Percentiles rank a stretch among this genome's conserved stretches.
phyloP scores from a whole-genome alignment of 2,329 filamentous ascomycete species.

The Coleophoma crateriformis region DNA sequence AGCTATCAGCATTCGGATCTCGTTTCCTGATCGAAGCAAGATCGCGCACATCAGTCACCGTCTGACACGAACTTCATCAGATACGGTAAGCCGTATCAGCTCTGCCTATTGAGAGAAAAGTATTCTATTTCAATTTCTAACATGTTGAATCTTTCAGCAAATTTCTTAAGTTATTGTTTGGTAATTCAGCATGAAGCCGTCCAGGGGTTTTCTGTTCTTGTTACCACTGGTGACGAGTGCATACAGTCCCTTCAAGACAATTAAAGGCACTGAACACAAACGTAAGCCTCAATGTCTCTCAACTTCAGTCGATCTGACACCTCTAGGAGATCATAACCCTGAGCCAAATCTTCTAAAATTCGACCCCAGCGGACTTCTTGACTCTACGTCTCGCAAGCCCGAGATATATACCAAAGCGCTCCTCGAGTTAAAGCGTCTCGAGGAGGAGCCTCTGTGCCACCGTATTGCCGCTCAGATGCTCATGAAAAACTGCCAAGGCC shows the following conservation, averaged over 20 bases:
- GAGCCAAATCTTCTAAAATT: neutral
- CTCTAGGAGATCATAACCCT: too few species aligned
- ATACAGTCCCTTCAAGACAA: constrained; percentile 1
- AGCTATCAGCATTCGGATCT: too few species aligned
- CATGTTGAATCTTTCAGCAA: too few species aligned
- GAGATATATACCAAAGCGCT: constrained; percentile 26
- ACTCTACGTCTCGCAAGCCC: constrained; percentile 10
- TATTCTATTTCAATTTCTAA: too few species aligned
- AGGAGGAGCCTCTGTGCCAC: constrained; percentile 26
- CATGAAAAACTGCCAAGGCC: constrained; percentile 25
- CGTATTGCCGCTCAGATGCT: constrained; percentile 25
- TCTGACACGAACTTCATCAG: too few species aligned
- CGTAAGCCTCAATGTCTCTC: neutral
- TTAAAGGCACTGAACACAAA: neutral
- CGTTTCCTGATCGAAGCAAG: too few species aligned
- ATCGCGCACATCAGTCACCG: too few species aligned
- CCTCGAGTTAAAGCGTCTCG: constrained; percentile 21
- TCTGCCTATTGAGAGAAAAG: too few species aligned
- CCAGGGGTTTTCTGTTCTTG: neutral
- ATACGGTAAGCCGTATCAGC: too few species aligned
- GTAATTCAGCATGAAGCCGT: constrained; percentile 6
- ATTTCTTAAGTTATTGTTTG: neutral
- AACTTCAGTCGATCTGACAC: neutral
- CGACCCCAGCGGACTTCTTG: constrained; percentile 13
- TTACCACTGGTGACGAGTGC: constrained; percentile 2